phyloP scores from a whole-genome alignment of 2,329 filamentous ascomycete species.

The Alternaria tenuissima region DNA sequence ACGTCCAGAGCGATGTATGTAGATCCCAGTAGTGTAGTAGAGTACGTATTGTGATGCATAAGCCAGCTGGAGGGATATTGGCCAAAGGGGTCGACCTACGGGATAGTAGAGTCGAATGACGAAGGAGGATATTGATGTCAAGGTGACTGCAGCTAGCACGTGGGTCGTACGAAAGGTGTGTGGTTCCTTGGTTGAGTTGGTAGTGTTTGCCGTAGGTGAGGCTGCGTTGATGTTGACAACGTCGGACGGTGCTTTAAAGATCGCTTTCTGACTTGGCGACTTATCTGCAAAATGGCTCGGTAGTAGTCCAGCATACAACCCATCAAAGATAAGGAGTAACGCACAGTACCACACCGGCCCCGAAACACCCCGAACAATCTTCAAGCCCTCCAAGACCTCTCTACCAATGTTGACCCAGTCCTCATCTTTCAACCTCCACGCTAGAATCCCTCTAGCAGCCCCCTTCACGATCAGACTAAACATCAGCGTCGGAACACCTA shows the following conservation, averaged over 20 bases:
- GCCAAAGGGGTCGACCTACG: constrained; percentile 13
- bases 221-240: background rate
- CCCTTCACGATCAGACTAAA: constrained; percentile 16
- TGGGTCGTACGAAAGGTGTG: background rate
- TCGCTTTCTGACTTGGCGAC: no score
- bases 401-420: background rate
- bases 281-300: background rate
- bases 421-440: constrained; percentile 1
- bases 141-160: background rate
- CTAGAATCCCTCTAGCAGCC: constrained; percentile 8
- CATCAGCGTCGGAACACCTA: constrained; percentile 26
- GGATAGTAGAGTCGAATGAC: constrained; percentile 20
- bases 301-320: constrained; percentile 6
- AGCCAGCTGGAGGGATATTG: constrained; percentile 17
- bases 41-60: constrained; percentile 28
- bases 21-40: constrained; percentile 17
- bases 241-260: background rate
- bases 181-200: background rate
- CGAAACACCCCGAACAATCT: constrained; percentile 18
- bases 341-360: constrained; percentile 34
- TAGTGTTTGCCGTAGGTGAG: no score
- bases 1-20: background rate
- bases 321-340: constrained; percentile 27
- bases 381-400: constrained; percentile 7
- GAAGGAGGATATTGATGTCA: constrained; percentile 11